Evolutionary conservation across 2,329 filamentous ascomycete genomes (phyloP).

Genomic region (Ambrosiella cleistominuta): DNA sequence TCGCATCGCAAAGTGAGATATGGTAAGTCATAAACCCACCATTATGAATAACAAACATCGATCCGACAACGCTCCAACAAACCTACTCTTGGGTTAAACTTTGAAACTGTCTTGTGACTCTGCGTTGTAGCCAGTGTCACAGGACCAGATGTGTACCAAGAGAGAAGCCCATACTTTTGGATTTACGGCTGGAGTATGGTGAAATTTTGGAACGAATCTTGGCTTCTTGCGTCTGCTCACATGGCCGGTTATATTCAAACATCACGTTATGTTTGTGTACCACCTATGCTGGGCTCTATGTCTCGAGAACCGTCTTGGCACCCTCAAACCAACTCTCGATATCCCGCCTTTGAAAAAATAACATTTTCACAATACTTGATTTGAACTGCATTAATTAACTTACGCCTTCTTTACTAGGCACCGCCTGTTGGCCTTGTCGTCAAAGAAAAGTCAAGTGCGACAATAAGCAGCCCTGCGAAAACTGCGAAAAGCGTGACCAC

Average conservation of each 20-base stretch:
- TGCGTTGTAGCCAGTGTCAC: neutral
- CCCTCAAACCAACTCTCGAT: neutral
- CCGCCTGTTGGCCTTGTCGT: slow-evolving; percentile 49
- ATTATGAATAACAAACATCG: neutral
- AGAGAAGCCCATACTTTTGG: neutral
- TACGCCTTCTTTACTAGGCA: slow-evolving; percentile 25
- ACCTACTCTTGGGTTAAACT: neutral
- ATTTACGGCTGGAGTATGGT: neutral
- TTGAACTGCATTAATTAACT: too few species aligned
- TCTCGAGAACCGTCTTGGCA: neutral
- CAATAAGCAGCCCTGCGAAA: slow-evolving; percentile 51
- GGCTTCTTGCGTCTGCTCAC: neutral
- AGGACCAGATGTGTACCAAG: neutral
- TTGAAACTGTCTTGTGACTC: neutral
- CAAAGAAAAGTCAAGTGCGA: slow-evolving; percentile 54
- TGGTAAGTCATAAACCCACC: slow-evolving; percentile 28
- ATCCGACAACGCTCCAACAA: neutral
- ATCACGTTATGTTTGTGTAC: neutral
- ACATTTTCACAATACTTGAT: neutral
- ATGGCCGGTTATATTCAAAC: neutral
- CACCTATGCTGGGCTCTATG: neutral
- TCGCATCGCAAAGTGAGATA: slow-evolving; percentile 53
- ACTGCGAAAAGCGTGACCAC: slow-evolving; percentile 49
- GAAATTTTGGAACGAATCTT: neutral
- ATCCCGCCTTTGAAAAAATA: neutral